Percentiles rank a stretch among this genome's conserved stretches.
Conservation (phyloP, 2,329 filamentous ascomycete species). For the Beauveria caledonica region DNA sequence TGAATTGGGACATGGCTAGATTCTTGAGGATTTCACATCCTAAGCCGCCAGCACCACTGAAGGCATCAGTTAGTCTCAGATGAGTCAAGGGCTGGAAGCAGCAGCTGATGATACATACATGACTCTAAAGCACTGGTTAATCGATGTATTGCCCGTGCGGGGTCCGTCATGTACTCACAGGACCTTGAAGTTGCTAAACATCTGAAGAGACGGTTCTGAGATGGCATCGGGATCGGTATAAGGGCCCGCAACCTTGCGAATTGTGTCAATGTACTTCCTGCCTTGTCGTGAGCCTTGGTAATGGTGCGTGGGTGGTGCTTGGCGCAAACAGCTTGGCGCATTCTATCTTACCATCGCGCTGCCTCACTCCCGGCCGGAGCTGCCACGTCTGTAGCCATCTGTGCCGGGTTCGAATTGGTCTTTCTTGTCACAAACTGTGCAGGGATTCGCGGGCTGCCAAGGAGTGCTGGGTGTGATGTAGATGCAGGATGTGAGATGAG, state of each 20-base stretch:
- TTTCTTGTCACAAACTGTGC: not conserved
- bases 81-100: not conserved
- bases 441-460: not conserved
- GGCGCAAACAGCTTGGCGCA: not conserved
- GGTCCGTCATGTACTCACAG: slow-evolving; percentile 43
- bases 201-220: slow-evolving; percentile 43
- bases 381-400: slow-evolving; percentile 1
- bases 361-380: slow-evolving; percentile 18
- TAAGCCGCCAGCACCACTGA: slow-evolving; percentile 81
- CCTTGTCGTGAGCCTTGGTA: slow-evolving; percentile 13
- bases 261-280: slow-evolving; percentile 78
- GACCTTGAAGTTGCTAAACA: slow-evolving; percentile 64
- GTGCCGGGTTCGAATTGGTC: not conserved
- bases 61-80: slow-evolving; percentile 13
- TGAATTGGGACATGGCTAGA: slow-evolving; percentile 89
- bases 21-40: slow-evolving; percentile 98
- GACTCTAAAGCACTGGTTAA: slow-evolving; percentile 31
- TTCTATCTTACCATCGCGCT: slow-evolving; percentile 26
- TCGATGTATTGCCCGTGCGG: not conserved
- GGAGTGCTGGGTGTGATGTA: not conserved
- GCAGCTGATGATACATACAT: slow-evolving; percentile 34
- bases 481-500: slow-evolving; percentile 1
- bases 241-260: slow-evolving; percentile 69
- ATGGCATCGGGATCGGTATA: slow-evolving; percentile 62
- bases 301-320: not conserved